These are phyloP conservation scores for Elsinoe perseae DNA, from an alignment of 2,329 filamentous ascomycete species.

Conservation along the genomic window DNA sequence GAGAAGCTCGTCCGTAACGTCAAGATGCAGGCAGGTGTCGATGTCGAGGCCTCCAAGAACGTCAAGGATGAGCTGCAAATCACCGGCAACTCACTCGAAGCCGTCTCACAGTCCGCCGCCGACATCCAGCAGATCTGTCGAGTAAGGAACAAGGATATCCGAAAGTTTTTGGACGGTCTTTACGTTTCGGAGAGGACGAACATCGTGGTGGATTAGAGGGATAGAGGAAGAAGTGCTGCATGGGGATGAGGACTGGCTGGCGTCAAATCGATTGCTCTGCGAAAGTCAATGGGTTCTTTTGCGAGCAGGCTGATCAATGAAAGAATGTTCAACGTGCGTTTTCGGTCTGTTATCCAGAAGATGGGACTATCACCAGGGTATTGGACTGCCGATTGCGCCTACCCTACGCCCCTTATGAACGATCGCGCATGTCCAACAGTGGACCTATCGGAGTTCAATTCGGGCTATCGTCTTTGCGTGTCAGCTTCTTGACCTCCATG, in stretches of 20 bases:
- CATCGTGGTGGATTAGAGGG: conserved; percentile 56
- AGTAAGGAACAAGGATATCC: conserved; percentile 99
- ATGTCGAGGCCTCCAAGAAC: conserved; percentile 80
- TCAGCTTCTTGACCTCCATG: conserved; percentile 27
- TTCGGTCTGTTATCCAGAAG: neutral
- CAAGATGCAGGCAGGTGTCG: conserved; percentile 80
- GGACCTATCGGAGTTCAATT: conserved; percentile 20
- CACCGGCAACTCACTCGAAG: conserved; percentile 89
- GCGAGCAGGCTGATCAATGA: conserved; percentile 13
- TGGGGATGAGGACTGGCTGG: conserved; percentile 9
- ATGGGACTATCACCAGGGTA: neutral
- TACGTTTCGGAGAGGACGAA: conserved; percentile 99
- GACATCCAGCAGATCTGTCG: conserved; percentile 99
- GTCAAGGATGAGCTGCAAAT: conserved; percentile 98
- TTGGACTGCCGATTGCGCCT: conserved; percentile 1
- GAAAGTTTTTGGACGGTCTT: conserved; percentile 99
- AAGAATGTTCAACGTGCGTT: conserved; percentile 11
- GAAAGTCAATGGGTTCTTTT: conserved; percentile 9
- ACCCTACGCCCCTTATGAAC: neutral
- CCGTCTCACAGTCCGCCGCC: conserved; percentile 94
- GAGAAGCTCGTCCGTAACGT: conserved; percentile 98
- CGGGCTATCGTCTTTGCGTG: conserved; percentile 16
- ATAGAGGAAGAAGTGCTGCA: neutral
- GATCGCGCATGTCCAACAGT: neutral
- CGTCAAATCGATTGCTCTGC: conserved; percentile 5